Conservation (phyloP, 1,284 basidiomycete genomes). For the Polyporus tsugae region DNA sequence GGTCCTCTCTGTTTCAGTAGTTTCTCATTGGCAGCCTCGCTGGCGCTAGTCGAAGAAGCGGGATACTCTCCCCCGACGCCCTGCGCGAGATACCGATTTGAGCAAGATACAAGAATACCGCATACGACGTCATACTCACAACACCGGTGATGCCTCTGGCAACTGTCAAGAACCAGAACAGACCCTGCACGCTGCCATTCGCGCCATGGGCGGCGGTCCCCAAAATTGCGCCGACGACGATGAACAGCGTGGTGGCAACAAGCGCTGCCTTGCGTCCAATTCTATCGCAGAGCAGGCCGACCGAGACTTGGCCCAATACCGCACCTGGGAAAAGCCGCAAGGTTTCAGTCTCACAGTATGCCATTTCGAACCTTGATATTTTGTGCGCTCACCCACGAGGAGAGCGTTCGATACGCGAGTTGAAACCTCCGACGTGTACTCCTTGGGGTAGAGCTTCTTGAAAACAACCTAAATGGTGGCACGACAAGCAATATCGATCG, state of each 20-base stretch:
- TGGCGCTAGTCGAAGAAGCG: slow-evolving; percentile 71
- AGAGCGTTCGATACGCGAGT: slow-evolving; percentile 80
- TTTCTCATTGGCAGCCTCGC: slow-evolving; percentile 79
- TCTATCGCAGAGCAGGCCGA: slow-evolving; percentile 77
- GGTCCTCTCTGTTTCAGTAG: slow-evolving; percentile 69
- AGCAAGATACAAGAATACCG: slow-evolving; percentile 6
- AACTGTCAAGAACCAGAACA: slow-evolving; percentile 84
- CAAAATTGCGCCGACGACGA: slow-evolving; percentile 76
- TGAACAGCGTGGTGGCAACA: slow-evolving; percentile 73
- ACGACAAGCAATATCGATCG: slow-evolving; percentile 2
- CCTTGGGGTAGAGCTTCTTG: slow-evolving; percentile 64
- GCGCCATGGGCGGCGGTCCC: slow-evolving; percentile 77
- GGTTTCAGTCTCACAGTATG: slow-evolving; percentile 22
- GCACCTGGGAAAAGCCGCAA: slow-evolving; percentile 51
- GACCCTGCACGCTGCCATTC: slow-evolving; percentile 61
- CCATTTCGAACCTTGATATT: slow-evolving; percentile 12
- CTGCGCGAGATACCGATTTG: slow-evolving; percentile 38
- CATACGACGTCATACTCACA: slow-evolving; percentile 47
- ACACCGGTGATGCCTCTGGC: slow-evolving; percentile 78
- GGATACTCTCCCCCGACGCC: slow-evolving; percentile 85
- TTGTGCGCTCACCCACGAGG: slow-evolving; percentile 62
- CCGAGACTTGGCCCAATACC: slow-evolving; percentile 71
- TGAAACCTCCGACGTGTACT: slow-evolving; percentile 67
- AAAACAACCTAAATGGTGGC: slow-evolving; percentile 59
- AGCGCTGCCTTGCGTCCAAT: slow-evolving; percentile 78